Conservation (phyloP, 345 rosid genomes). For the Citrus unshiu region DNA sequence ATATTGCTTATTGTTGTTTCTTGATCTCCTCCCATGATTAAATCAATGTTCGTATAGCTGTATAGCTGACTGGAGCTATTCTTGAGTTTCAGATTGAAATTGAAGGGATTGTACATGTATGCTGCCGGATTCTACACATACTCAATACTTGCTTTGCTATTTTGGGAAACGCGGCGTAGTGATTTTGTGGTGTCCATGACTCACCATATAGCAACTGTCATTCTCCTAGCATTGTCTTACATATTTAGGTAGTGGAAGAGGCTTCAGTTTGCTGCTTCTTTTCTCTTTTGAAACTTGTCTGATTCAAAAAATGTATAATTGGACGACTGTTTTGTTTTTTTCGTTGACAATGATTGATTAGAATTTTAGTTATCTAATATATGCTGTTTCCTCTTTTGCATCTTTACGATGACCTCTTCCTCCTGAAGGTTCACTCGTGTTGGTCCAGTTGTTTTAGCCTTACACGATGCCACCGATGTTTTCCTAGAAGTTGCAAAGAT, state of each 20-base stretch:
- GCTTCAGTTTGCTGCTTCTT: background rate
- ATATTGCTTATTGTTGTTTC: background rate
- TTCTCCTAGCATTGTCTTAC: slow-evolving; percentile 63
- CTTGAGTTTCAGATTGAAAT: slow-evolving; percentile 46
- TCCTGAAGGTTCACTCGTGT: slow-evolving; percentile 65
- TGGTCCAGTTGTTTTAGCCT: slow-evolving; percentile 63
- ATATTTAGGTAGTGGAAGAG: slow-evolving; percentile 46
- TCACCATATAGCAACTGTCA: slow-evolving; percentile 60
- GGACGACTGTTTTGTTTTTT: background rate
- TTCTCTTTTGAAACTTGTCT: background rate
- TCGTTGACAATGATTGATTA: background rate
- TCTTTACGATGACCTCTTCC: slow-evolving; percentile 5
- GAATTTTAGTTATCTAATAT: slow-evolving; percentile 1
- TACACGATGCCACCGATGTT: slow-evolving; percentile 78
- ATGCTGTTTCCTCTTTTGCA: background rate
- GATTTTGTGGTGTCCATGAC: slow-evolving; percentile 72
- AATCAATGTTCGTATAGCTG: background rate
- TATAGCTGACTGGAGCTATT: slow-evolving; percentile 10
- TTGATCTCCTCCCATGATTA: background rate
- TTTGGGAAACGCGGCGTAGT: slow-evolving; percentile 85
- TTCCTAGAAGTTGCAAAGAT: slow-evolving; percentile 78
- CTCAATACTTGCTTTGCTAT: slow-evolving; percentile 71
- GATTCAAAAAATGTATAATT: background rate
- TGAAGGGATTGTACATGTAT: slow-evolving; percentile 69
- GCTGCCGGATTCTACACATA: slow-evolving; percentile 80